Evolutionary conservation across 768 basidiomycete genomes (phyloP).

Genomic region (Boletellus emodensis): DNA sequence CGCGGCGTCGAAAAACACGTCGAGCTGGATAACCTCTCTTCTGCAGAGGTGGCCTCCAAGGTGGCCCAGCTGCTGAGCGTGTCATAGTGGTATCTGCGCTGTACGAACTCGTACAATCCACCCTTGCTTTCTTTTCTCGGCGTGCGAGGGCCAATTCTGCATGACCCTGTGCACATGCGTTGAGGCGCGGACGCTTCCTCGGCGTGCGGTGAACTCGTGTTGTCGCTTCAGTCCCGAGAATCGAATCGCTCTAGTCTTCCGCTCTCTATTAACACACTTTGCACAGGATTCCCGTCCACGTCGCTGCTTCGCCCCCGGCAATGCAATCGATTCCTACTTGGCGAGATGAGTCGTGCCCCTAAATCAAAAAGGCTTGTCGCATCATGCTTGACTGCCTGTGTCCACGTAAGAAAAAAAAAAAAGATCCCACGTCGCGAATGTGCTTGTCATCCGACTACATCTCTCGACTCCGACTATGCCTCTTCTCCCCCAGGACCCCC

Average conservation of each 20-base stretch:
- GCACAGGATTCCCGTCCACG: conserved; percentile 1
- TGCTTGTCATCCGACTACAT: neutral
- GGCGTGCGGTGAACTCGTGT: conserved; percentile 21
- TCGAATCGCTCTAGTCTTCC: conserved; percentile 1
- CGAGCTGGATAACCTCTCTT: conserved; percentile 72
- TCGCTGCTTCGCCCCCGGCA: neutral
- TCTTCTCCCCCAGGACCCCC: conserved; percentile 29
- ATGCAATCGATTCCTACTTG: neutral
- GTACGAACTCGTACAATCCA: conserved; percentile 7
- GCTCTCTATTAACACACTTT: neutral
- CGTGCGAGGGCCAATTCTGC: neutral
- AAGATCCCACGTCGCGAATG: neutral
- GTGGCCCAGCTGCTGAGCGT: conserved; percentile 56
- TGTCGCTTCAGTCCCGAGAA: conserved; percentile 4
- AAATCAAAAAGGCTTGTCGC: neutral
- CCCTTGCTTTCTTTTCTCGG: neutral
- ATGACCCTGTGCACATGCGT: conserved; percentile 12
- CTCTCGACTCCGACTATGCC: neutral
- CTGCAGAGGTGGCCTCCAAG: conserved; percentile 66
- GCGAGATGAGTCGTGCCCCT: neutral
- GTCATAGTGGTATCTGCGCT: conserved; percentile 16
- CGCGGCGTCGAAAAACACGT: conserved; percentile 77
- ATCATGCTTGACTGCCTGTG: neutral
- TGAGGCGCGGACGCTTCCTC: conserved; percentile 14
- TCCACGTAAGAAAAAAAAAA: neutral